These are phyloP conservation scores for Rutstroemia sp. DNA, from an alignment of 2,329 filamentous ascomycete genomes.

Conservation along the genomic window DNA sequence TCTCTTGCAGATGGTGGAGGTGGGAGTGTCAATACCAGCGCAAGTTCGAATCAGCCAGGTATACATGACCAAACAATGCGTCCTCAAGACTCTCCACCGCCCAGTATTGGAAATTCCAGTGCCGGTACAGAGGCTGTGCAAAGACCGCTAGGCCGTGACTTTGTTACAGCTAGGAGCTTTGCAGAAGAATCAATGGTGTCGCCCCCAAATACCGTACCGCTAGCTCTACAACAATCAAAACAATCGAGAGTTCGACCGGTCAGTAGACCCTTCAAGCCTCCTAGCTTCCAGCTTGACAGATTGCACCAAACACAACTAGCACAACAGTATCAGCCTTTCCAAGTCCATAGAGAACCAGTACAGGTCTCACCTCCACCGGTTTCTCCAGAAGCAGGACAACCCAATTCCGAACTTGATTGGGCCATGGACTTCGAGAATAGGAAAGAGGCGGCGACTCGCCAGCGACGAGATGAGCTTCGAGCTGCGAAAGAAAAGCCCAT, in stretches of 20 bases:
- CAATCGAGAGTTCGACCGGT: constrained; percentile 6
- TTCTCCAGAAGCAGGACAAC: neutral
- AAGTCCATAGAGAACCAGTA: constrained; percentile 2
- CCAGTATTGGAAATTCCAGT: neutral
- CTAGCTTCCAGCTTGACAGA: constrained; percentile 8
- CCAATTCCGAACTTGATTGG: constrained; percentile 23
- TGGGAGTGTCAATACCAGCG: neutral
- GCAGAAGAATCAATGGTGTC: constrained; percentile 11
- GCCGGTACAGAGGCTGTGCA: neutral
- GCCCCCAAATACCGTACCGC: constrained; percentile 10
- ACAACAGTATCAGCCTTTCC: neutral
- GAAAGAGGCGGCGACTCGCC: constrained; percentile 25
- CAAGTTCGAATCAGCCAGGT: neutral
- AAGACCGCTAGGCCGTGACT: constrained; percentile 10
- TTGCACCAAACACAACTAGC: constrained; percentile 17
- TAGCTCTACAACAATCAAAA: neutral
- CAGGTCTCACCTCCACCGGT: neutral
- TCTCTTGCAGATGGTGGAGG: constrained; percentile 5
- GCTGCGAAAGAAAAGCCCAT: constrained; percentile 8
- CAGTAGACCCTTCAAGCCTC: constrained; percentile 23
- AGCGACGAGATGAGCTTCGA: constrained; percentile 23
- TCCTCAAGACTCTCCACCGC: neutral
- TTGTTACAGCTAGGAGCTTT: constrained; percentile 22
- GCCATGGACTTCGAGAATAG: constrained; percentile 29
- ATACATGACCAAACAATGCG: neutral